Percentiles rank a stretch among this genome's conserved stretches.
These are phyloP conservation scores for Syzygium jambos DNA, from an alignment of 345 rosid species.

Conservation along the genomic window DNA sequence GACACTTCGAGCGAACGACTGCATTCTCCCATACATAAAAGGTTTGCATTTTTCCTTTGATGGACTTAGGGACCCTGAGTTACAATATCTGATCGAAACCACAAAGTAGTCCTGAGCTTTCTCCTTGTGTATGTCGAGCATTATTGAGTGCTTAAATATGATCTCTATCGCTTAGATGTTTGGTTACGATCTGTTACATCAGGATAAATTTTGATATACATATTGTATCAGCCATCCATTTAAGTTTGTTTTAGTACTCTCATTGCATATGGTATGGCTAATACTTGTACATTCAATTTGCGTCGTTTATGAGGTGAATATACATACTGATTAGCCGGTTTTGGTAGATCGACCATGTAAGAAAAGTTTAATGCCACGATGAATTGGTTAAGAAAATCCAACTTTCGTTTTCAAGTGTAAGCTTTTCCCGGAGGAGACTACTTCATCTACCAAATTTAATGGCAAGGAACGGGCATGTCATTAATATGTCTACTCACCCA, in stretches of 20 bases:
- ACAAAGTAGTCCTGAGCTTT: background rate
- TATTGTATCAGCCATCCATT: background rate
- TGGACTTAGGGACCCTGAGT: background rate
- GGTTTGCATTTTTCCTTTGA: background rate
- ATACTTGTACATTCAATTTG: fast-evolving
- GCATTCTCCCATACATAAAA: too few relatives aligned
- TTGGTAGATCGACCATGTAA: background rate
- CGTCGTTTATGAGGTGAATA: background rate
- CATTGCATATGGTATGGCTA: background rate
- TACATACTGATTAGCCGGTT: background rate
- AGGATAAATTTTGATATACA: background rate
- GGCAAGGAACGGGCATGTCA: background rate
- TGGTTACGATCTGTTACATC: background rate
- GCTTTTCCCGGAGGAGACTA: background rate
- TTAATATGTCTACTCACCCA: background rate
- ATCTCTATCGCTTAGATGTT: background rate
- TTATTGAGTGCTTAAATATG: background rate
- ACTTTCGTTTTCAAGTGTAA: fast-evolving
- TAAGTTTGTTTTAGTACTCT: background rate
- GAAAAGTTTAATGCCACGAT: background rate
- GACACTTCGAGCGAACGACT: too few relatives aligned
- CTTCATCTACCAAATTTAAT: background rate
- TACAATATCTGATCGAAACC: background rate
- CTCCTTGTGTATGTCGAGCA: background rate
- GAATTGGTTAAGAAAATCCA: background rate